These are phyloP conservation scores for Aurinia saxatilis DNA, from an alignment of 345 rosid genomes.

Conservation along the genomic window DNA sequence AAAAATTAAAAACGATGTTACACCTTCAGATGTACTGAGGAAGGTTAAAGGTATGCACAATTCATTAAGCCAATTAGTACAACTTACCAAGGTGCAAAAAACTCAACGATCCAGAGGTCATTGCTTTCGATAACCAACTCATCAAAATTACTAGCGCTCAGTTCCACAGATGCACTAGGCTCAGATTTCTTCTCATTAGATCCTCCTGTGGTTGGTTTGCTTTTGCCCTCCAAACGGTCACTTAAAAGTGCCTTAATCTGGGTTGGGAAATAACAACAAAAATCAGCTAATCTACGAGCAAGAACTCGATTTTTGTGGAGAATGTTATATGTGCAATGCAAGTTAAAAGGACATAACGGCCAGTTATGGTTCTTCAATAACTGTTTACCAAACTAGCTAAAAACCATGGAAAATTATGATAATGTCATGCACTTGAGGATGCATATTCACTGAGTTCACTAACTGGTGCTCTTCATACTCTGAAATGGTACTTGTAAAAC, in stretches of 20 bases:
- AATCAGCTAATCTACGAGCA: constrained; percentile 1
- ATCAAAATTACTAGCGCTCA: constrained; percentile 82
- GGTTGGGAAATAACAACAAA: not conserved
- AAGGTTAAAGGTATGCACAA: not conserved
- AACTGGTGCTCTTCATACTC: not conserved
- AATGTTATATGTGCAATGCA: not conserved
- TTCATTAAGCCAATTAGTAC: not conserved
- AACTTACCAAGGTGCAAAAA: constrained; percentile 95
- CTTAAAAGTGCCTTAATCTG: constrained; percentile 81
- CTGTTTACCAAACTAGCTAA: not conserved
- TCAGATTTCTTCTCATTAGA: constrained; percentile 52
- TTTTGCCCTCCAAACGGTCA: constrained; percentile 83
- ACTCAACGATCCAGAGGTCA: constrained; percentile 97
- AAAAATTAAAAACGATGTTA: not conserved
- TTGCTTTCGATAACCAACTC: constrained; percentile 90
- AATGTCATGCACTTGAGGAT: not conserved
- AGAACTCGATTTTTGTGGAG: not conserved
- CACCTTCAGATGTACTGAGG: not conserved
- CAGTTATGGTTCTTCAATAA: not conserved
- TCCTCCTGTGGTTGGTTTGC: constrained; percentile 49
- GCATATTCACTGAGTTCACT: not conserved
- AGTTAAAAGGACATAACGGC: not conserved
- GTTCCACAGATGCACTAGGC: constrained; percentile 61
- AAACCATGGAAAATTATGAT: not conserved
- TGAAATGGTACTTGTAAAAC: not conserved